These are phyloP conservation scores for Nowakowskiella sp. DNA, from an alignment of 192 early-diverging fungal species.

Conservation along the genomic window DNA sequence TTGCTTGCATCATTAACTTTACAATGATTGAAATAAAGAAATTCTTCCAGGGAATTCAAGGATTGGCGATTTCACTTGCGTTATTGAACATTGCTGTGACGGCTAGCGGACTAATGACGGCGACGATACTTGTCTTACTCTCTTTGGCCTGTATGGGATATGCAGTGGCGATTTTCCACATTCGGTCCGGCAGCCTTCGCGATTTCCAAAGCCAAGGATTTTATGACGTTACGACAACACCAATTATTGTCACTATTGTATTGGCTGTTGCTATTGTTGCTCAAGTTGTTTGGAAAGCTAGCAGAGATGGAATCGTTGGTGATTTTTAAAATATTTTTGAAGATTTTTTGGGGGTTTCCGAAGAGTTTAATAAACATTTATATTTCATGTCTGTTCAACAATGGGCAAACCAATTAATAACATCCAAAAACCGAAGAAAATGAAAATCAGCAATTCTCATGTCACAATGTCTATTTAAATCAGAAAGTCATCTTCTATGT, in stretches of 20 bases:
- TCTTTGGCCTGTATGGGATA: conserved; percentile 12
- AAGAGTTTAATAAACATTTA: no score
- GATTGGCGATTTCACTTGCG: conserved; percentile 3
- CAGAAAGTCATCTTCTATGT: no score
- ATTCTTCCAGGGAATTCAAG: neutral
- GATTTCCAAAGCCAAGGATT: conserved; percentile 10
- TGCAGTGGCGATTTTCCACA: conserved; percentile 12
- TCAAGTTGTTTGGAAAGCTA: no score
- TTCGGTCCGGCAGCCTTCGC: conserved; percentile 12
- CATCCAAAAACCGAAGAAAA: no score
- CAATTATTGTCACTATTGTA: conserved; percentile 1
- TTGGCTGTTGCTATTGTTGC: conserved; percentile 4
- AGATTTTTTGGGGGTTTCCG: no score
- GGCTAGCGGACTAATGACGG: conserved; percentile 1
- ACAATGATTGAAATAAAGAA: neutral
- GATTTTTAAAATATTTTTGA: no score
- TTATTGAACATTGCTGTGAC: conserved; percentile 7
- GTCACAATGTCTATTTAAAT: no score
- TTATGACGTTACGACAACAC: conserved; percentile 16
- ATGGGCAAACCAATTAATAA: no score
- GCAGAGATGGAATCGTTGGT: no score
- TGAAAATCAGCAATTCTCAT: no score
- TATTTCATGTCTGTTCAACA: no score
- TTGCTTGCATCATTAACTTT: neutral
- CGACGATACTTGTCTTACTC: neutral